Conservation (phyloP, 495 filamentous ascomycete species). For the Friedmanniomyces simplex region DNA sequence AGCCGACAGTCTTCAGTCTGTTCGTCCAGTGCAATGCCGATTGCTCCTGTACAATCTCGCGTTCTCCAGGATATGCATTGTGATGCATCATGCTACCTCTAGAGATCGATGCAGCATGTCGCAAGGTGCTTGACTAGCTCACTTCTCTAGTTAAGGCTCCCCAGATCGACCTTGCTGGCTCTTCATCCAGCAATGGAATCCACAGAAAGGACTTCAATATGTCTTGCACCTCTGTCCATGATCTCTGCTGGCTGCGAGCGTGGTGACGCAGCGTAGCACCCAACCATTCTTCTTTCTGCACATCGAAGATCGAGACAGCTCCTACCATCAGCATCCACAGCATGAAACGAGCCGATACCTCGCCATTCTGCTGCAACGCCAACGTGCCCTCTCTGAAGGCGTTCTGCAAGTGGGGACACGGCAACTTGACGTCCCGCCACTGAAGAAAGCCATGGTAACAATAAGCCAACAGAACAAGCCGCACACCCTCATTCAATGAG, state of each 20-base stretch:
- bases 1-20: no score
- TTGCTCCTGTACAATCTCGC: no score
- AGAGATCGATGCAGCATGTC: no score
- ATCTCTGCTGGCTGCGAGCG: constrained; percentile 14
- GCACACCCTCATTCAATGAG: constrained; percentile 31
- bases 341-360: constrained; percentile 8
- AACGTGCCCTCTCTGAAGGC: constrained; percentile 12
- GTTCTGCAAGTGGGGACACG: constrained; percentile 25
- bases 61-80: no score
- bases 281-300: constrained; percentile 27
- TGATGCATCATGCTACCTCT: no score
- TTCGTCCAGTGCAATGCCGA: no score
- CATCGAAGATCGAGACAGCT: constrained; percentile 27
- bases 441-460: constrained; percentile 34
- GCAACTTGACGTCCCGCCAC: constrained; percentile 21
- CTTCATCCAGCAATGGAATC: constrained; percentile 30
- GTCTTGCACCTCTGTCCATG: constrained; percentile 26
- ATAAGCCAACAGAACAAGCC: constrained; percentile 35
- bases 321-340: constrained; percentile 35
- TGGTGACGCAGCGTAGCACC: constrained; percentile 17
- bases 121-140: neutral
- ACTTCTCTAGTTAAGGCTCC: neutral
- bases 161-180: constrained; percentile 8
- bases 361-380: neutral
- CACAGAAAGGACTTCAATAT: constrained; percentile 29